Evolutionary conservation across 345 rosid genomes (phyloP).

Genomic region (Boechera retrofracta): DNA sequence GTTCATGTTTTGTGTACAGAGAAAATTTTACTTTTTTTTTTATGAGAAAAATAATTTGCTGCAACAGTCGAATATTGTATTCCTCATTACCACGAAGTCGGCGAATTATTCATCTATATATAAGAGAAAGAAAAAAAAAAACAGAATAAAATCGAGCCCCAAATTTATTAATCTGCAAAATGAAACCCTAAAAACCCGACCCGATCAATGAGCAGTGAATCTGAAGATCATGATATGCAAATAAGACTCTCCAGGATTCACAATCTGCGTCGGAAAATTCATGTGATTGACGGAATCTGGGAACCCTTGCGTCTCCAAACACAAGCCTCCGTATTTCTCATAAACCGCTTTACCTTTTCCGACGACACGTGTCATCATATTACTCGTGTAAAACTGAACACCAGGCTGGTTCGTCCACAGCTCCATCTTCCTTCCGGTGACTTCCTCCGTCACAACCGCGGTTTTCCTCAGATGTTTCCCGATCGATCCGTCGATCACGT

Average conservation of each 20-base stretch:
- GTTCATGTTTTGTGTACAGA: no score
- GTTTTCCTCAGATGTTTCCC: constrained; percentile 52
- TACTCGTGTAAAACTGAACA: constrained; percentile 75
- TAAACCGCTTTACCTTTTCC: constrained; percentile 71
- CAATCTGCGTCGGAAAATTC: constrained; percentile 79
- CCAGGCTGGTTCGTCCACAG: constrained; percentile 72
- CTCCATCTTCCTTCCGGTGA: constrained; percentile 79
- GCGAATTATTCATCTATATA: constrained; percentile 1
- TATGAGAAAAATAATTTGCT: neutral
- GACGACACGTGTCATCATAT: constrained; percentile 48
- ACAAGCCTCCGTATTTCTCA: constrained; percentile 55
- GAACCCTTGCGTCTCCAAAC: constrained; percentile 84
- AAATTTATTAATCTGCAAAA: constrained; percentile 7
- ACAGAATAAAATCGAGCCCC: neutral
- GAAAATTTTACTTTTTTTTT: no score
- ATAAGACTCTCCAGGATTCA: constrained; percentile 61
- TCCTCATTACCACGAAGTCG: neutral
- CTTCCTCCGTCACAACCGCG: constrained; percentile 60
- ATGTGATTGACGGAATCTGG: constrained; percentile 82
- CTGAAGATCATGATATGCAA: constrained; percentile 69
- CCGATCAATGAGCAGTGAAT: constrained; percentile 57
- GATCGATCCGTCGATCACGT: constrained; percentile 51
- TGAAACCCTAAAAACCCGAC: neutral
- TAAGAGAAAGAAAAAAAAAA: neutral
- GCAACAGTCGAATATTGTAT: neutral